Conservation (phyloP, 2,329 filamentous ascomycete genomes). For the Neurospora sp. region DNA sequence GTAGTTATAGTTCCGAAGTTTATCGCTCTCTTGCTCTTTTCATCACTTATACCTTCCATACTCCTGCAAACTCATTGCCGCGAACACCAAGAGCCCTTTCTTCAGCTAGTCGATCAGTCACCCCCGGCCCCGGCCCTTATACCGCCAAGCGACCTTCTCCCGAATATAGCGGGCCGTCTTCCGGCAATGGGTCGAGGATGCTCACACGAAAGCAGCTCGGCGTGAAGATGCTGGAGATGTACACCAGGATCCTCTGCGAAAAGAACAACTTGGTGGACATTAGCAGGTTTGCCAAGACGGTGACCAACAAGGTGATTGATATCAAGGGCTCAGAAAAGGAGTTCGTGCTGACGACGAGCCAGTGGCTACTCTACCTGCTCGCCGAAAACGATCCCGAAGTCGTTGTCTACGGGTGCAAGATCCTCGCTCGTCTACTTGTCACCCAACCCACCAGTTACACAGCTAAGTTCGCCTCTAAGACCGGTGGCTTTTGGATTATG, state of each 20-base stretch:
- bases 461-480: constrained; percentile 72
- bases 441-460: constrained; percentile 73
- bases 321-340: constrained; percentile 11
- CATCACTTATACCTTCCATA: constrained; percentile 82
- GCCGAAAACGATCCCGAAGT: constrained; percentile 79
- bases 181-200: constrained; percentile 25
- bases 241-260: constrained; percentile 68
- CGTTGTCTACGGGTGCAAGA: constrained; percentile 69
- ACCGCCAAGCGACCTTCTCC: constrained; percentile 27
- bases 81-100: constrained; percentile 41
- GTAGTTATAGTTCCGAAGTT: constrained; percentile 73
- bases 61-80: constrained; percentile 35
- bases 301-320: constrained; percentile 75
- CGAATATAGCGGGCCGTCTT: constrained; percentile 20
- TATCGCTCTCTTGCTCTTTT: constrained; percentile 82
- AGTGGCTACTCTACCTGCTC: constrained; percentile 88
- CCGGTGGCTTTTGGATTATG: constrained; percentile 80
- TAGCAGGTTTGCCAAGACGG: constrained; percentile 82
- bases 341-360: constrained; percentile 23
- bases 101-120: constrained; percentile 28
- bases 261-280: constrained; percentile 58
- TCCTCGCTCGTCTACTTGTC: constrained; percentile 75
- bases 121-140: constrained; percentile 22
- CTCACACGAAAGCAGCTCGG: constrained; percentile 63
- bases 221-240: constrained; percentile 64